Evolutionary conservation across 2,329 filamentous ascomycete genomes (phyloP), one percentile per base, ranked within the genome.

Genomic region (Stachybotrys chlorohalonatus): DNA sequence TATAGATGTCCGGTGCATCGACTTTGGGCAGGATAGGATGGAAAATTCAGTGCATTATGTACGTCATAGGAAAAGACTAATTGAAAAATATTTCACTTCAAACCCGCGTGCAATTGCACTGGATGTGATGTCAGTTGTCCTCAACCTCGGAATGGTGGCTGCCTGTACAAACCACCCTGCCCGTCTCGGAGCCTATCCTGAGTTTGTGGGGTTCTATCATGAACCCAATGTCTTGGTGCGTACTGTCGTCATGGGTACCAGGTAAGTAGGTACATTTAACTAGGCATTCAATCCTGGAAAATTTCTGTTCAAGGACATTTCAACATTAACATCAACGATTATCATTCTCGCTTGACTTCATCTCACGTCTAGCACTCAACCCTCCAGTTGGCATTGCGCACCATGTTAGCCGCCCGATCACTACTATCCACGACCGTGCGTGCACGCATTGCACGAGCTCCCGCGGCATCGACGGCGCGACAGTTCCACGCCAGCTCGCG

Each of bases 401-500:
- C n/a, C n/a, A 42, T 47, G 32, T 16, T 15, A 24, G 30, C 49
- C n/a, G 49, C 15, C 30, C 45, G 36, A 31, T 54, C 16, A 6
- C 24, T 54, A 5, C 49, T 51, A 17, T 32, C 50, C n/a, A 32
- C 31, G 13, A 52, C 6, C 8, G 50, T 59, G 52, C 52, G 60
- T 51, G 55, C 58, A 32, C 62, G 64, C 16, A 50, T 53, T 6
- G 24, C 53, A 17, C 54, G 53, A 15, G 50, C 50, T 9, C 50
- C 50, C 13, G 39, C 56, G 31, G 50, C 59, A 16, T 51, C 11
- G 48, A 50, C 50, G 39, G 53, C 58, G 2, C 61, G 66, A 49
- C 56, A 52, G 6, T 73, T 72, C 56, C 68, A 69, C 59, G 73
- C 70, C 42, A 68, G 75, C 32, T 53, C 67, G 13, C 64, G 64